Evolutionary conservation across 441 rosid genomes (phyloP).

Genomic region (Erodium texanum): DNA sequence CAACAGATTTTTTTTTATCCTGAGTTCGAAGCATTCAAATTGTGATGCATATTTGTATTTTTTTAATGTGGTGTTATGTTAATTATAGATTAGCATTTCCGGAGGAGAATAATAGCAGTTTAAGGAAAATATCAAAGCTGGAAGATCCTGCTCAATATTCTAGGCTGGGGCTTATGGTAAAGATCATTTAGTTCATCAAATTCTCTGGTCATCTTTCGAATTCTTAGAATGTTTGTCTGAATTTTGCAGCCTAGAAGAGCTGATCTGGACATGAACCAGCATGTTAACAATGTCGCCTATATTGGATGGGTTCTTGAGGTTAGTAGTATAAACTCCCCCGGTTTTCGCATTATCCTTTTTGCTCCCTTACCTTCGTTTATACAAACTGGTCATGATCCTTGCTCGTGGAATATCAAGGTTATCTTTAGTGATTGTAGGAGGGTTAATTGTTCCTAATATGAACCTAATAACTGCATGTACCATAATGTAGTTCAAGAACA

Average conservation of each 20-base stretch:
- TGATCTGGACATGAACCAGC: constrained; percentile 97
- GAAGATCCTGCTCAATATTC: constrained; percentile 67
- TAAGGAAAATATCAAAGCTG: constrained; percentile 60
- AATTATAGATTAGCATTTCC: constrained; percentile 68
- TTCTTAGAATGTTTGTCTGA: constrained; percentile 13
- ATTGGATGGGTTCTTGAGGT: constrained; percentile 98
- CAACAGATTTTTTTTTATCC: neutral
- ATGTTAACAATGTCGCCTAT: constrained; percentile 83
- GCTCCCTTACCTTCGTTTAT: neutral
- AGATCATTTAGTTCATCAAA: constrained; percentile 5
- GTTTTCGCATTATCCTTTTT: neutral
- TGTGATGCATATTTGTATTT: neutral
- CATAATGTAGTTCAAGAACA: too few species aligned
- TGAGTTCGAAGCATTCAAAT: too few species aligned
- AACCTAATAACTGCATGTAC: too few species aligned
- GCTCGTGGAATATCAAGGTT: neutral
- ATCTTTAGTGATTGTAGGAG: neutral
- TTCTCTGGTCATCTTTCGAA: neutral
- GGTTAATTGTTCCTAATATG: too few species aligned
- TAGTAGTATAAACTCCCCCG: constrained; percentile 23
- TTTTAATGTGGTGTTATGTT: constrained; percentile 12
- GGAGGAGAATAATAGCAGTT: constrained; percentile 66
- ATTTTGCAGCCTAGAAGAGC: constrained; percentile 78
- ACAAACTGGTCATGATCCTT: neutral
- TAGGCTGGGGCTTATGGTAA: constrained; percentile 71